Conservation (phyloP, 257 asterid genomes). For the Capsicum chinense region DNA sequence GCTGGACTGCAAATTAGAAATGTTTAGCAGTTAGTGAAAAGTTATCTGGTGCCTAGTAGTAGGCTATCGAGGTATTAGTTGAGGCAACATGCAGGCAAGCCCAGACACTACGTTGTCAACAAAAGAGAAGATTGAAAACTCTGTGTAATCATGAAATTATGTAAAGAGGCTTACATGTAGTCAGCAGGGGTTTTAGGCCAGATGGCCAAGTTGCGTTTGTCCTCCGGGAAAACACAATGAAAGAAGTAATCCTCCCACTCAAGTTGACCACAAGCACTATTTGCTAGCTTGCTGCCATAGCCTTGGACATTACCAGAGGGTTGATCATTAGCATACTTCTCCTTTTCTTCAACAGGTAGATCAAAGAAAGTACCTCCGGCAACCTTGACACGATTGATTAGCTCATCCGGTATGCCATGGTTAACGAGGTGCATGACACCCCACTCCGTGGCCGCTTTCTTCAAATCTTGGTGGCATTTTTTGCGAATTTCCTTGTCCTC, state of each 20-base stretch:
- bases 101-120: not conserved
- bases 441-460: constrained; percentile 81
- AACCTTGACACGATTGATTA: constrained; percentile 53
- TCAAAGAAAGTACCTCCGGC: constrained; percentile 70
- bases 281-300: constrained; percentile 86
- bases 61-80: not conserved
- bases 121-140: not conserved
- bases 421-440: constrained; percentile 90
- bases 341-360: constrained; percentile 80
- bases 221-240: constrained; percentile 66
- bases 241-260: constrained; percentile 97
- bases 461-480: constrained; percentile 60
- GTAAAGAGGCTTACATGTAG: constrained; percentile 60
- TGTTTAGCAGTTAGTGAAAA: not conserved
- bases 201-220: constrained; percentile 59
- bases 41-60: not conserved
- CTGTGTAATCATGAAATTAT: not conserved
- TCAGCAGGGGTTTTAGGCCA: constrained; percentile 82
- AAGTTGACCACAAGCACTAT: constrained; percentile 69
- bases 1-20: constrained; percentile 50
- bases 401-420: constrained; percentile 66
- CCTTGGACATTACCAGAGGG: constrained; percentile 80
- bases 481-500: constrained; percentile 45
- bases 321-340: constrained; percentile 85
- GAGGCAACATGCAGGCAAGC: not conserved